phyloP scores from a whole-genome alignment of 2,329 filamentous ascomycete species.

The Apiospora arundinis region DNA sequence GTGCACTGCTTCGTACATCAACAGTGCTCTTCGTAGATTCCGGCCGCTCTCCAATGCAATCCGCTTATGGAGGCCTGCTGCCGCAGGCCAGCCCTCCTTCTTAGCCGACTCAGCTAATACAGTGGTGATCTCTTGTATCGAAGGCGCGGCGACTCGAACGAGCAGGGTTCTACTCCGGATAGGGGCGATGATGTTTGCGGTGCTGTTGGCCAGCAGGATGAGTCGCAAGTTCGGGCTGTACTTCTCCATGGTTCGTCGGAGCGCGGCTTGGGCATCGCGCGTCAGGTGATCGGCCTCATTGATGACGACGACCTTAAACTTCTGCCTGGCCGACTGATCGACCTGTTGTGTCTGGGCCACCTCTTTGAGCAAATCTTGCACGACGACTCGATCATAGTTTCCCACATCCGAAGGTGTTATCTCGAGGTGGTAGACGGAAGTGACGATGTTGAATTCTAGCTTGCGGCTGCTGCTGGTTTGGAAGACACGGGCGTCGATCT shows the following conservation, averaged over 20 bases:
- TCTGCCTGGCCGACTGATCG: constrained; percentile 87
- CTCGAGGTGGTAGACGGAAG: constrained; percentile 96
- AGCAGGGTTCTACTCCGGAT: constrained; percentile 91
- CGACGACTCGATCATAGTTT: constrained; percentile 92
- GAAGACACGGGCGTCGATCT: constrained; percentile 97
- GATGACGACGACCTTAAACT: constrained; percentile 98
- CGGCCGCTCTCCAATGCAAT: constrained; percentile 91
- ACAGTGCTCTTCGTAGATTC: constrained; percentile 85
- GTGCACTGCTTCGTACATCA: constrained; percentile 98
- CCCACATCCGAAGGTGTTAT: constrained; percentile 98
- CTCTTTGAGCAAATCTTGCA: constrained; percentile 95
- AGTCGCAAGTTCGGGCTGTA: constrained; percentile 94
- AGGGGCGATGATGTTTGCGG: constrained; percentile 98
- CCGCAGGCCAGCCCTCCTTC: constrained; percentile 83
- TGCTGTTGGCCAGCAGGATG: constrained; percentile 93
- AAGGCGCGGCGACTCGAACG: constrained; percentile 89
- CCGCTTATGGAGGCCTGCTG: constrained; percentile 76
- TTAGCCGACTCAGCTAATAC: constrained; percentile 75
- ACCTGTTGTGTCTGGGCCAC: constrained; percentile 99
- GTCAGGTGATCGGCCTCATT: constrained; percentile 97
- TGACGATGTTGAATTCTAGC: constrained; percentile 98
- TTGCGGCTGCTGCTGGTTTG: constrained; percentile 96
- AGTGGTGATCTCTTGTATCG: constrained; percentile 80
- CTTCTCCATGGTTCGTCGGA: constrained; percentile 98
- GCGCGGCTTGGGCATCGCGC: constrained; percentile 91